phyloP scores from a whole-genome alignment of 73 alveolate genomes.

The Durusdinium trenchii region DNA sequence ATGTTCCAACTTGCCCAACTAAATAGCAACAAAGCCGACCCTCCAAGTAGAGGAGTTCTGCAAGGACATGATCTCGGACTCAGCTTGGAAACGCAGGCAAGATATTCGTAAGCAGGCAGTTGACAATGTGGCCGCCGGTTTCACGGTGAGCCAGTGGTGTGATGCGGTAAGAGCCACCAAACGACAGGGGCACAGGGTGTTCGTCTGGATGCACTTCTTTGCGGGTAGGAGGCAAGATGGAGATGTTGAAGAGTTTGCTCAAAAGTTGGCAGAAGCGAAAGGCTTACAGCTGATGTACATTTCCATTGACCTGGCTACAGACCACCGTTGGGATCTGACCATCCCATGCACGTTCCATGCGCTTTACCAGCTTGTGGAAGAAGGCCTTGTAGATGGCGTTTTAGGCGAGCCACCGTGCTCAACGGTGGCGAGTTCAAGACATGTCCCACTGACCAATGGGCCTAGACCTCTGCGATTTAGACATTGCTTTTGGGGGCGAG shows the following conservation, averaged over 20 bases:
- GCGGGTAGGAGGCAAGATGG: not conserved
- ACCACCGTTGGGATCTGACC: not conserved
- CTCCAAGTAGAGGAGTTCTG: no score
- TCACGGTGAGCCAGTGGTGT: not conserved
- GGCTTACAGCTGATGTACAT: not conserved
- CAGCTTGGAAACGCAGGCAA: no score
- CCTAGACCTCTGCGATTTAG: not conserved
- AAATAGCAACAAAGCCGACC: no score
- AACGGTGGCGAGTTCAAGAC: not conserved
- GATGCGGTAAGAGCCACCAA: not conserved
- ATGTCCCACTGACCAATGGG: not conserved
- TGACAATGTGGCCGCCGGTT: no score
- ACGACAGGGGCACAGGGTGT: not conserved
- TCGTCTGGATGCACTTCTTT: not conserved
- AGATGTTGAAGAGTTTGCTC: not conserved
- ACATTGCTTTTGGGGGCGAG: not conserved
- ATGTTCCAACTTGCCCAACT: no score
- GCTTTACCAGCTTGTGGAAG: not conserved
- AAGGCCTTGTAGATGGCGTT: not conserved
- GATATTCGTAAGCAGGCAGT: no score
- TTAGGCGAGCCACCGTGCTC: conserved; percentile 6
- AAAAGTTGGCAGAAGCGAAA: not conserved
- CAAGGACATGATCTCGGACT: no score
- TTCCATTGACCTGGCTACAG: not conserved
- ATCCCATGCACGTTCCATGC: not conserved